Percentiles rank a stretch among this genome's conserved stretches.
These are phyloP conservation scores for Skeletonema tropicum DNA, from an alignment of 108 stramenopile genomes.

Conservation along the genomic window DNA sequence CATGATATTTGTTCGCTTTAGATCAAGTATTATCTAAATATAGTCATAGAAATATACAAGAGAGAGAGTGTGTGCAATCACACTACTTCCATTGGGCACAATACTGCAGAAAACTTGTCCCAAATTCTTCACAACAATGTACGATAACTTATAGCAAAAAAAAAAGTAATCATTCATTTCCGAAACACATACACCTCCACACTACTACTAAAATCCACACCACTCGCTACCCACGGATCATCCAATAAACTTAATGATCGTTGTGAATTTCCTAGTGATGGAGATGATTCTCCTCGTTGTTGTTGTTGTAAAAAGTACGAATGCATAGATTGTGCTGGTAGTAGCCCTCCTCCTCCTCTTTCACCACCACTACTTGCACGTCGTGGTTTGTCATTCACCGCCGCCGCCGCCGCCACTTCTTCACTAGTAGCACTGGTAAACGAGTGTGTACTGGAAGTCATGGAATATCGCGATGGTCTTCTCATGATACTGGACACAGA, in stretches of 20 bases:
- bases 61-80: too few species aligned
- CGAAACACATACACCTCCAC: constrained; percentile 28
- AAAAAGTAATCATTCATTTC: not conserved
- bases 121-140: too few species aligned
- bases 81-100: too few species aligned
- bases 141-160: too few species aligned
- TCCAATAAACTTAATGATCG: not conserved
- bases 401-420: too few species aligned
- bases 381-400: too few species aligned
- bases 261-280: too few species aligned
- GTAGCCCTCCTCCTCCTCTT: too few species aligned
- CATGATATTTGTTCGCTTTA: too few species aligned
- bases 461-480: not conserved
- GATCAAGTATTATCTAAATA: too few species aligned
- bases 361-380: not conserved
- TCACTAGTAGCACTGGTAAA: too few species aligned
- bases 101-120: not conserved
- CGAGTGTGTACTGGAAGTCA: not conserved
- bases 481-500: not conserved
- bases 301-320: not conserved
- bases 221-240: constrained; percentile 15
- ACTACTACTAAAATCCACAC: constrained; percentile 21
- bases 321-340: not conserved
- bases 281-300: not conserved
- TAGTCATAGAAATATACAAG: too few species aligned